A percentile compares a stretch with the other conserved stretches of the same genome.
Evolutionary conservation across 768 basidiomycete genomes (phyloP).

Genomic region (Boletales sp.): DNA sequence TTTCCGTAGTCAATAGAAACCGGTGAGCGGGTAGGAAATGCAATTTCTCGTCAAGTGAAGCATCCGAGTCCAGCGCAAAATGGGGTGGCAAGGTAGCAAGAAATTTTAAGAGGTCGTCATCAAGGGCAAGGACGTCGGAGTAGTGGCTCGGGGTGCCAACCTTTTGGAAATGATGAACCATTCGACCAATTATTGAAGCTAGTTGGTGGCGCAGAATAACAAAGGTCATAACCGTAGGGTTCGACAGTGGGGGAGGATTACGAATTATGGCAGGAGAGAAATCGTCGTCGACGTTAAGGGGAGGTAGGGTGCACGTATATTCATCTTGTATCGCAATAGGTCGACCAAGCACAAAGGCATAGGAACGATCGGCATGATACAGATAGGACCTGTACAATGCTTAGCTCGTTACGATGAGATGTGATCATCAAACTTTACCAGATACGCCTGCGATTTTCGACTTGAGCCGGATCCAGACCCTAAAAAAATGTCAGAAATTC

Average conservation of each 20-base stretch:
- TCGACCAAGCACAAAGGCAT: conserved; percentile 86
- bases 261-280: conserved; percentile 40
- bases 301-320: conserved; percentile 79
- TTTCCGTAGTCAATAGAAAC: conserved; percentile 86
- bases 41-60: conserved; percentile 62
- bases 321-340: conserved; percentile 88
- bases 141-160: conserved; percentile 76
- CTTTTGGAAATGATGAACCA: conserved; percentile 92
- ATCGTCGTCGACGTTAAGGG: conserved; percentile 70
- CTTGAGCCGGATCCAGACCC: conserved; percentile 70
- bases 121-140: conserved; percentile 74
- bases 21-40: conserved; percentile 77
- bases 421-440: conserved; percentile 48
- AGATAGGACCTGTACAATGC: conserved; percentile 65
- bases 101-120: conserved; percentile 80
- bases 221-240: conserved; percentile 83
- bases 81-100: conserved; percentile 75
- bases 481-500: conserved; percentile 24
- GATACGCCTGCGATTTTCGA: conserved; percentile 86
- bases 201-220: conserved; percentile 82
- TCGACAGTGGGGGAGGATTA: conserved; percentile 55
- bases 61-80: conserved; percentile 74
- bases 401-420: conserved; percentile 2
- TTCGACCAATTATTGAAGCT: conserved; percentile 81
- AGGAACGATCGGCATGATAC: conserved; percentile 92